These are phyloP conservation scores for Neoboletus magnificus DNA, from an alignment of 768 basidiomycete species.

Conservation along the genomic window DNA sequence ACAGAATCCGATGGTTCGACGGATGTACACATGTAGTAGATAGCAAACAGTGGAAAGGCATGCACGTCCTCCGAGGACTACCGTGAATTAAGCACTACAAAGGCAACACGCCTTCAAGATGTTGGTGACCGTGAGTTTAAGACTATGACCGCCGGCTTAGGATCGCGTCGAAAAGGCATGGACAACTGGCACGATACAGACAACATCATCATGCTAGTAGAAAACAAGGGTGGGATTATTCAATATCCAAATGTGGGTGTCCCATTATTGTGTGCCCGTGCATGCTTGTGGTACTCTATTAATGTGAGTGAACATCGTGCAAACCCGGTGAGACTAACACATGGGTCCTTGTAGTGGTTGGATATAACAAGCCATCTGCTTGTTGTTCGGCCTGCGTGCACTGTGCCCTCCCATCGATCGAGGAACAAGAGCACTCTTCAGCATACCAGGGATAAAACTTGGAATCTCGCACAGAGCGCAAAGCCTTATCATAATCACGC, in stretches of 20 bases:
- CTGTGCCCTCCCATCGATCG: not conserved
- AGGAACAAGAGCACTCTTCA: constrained; percentile 17
- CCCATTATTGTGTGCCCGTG: not conserved
- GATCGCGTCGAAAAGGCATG: not conserved
- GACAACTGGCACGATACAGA: not conserved
- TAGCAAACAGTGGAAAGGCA: no score
- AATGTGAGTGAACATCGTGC: not conserved
- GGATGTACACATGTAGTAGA: no score
- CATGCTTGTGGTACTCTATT: not conserved
- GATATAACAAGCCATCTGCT: constrained; percentile 10
- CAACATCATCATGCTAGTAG: not conserved
- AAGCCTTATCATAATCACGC: not conserved
- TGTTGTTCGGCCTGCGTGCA: constrained; percentile 6
- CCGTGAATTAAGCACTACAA: not conserved
- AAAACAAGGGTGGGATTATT: not conserved
- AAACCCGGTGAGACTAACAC: not conserved
- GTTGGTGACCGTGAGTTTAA: not conserved
- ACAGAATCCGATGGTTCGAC: no score
- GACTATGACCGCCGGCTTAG: not conserved
- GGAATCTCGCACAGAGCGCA: not conserved
- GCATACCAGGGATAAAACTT: constrained; percentile 20
- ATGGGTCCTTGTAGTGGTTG: constrained; percentile 6
- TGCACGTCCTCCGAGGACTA: no score
- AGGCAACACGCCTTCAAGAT: not conserved
- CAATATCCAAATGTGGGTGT: constrained; percentile 2